Evolutionary conservation across 2,329 filamentous ascomycete genomes (phyloP).

Genomic region (Fusarium illudens): DNA sequence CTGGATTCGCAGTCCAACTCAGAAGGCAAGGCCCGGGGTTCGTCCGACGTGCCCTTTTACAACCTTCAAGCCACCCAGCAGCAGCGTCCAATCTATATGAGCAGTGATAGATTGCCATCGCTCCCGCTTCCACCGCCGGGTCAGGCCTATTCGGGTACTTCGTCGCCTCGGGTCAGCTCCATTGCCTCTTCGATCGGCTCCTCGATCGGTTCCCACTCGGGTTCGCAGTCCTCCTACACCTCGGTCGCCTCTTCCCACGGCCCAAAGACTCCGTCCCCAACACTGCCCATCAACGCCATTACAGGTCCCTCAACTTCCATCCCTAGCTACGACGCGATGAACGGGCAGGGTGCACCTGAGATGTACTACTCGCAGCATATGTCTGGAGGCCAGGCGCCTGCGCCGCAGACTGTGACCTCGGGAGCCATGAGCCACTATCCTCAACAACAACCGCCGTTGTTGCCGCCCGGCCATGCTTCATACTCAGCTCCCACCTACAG

Average conservation of each 20-base stretch:
- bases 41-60: constrained; percentile 75
- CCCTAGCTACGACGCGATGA: constrained; percentile 69
- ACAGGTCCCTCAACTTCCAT: constrained; percentile 45
- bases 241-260: constrained; percentile 67
- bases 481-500: constrained; percentile 71
- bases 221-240: constrained; percentile 64
- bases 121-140: constrained; percentile 74
- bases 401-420: constrained; percentile 80
- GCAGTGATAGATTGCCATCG: constrained; percentile 73
- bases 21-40: constrained; percentile 82
- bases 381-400: constrained; percentile 77
- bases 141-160: constrained; percentile 74
- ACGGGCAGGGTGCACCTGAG: constrained; percentile 73
- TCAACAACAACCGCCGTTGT: constrained; percentile 77
- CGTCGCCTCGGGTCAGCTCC: constrained; percentile 79
- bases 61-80: constrained; percentile 68
- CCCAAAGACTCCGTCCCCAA: constrained; percentile 81
- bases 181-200: constrained; percentile 68
- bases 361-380: constrained; percentile 88
- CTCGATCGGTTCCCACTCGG: constrained; percentile 47
- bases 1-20: constrained; percentile 93
- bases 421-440: constrained; percentile 78
- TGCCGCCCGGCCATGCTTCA: constrained; percentile 74
- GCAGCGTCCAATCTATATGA: constrained; percentile 69
- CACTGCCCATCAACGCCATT: constrained; percentile 61